These are phyloP conservation scores for Penicillium vulpinum DNA, from an alignment of 2,329 filamentous ascomycete genomes.

Conservation along the genomic window DNA sequence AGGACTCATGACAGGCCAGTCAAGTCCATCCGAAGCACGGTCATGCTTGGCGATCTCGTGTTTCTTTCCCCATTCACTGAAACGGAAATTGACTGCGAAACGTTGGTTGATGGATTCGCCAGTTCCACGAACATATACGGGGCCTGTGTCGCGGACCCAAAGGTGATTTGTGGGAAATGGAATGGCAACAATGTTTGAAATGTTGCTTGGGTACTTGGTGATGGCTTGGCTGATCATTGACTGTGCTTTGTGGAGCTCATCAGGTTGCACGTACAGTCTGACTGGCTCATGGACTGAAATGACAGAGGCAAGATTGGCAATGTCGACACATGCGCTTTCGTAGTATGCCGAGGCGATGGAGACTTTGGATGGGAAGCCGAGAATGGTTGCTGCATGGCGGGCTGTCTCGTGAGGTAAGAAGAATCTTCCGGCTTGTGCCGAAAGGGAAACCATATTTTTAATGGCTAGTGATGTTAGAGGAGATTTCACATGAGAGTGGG, in stretches of 20 bases:
- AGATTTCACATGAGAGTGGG: background rate
- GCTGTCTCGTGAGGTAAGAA: conserved; percentile 17
- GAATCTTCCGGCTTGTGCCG: background rate
- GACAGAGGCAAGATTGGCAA: conserved; percentile 21
- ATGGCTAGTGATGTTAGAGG: background rate
- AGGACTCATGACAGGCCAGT: conserved; percentile 14
- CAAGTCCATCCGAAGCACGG: conserved; percentile 9
- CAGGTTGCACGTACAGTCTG: conserved; percentile 24
- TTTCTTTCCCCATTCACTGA: conserved; percentile 25
- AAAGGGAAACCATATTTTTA: background rate
- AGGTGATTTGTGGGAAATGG: conserved; percentile 21
- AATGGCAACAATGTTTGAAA: conserved; percentile 15
- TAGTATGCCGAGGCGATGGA: conserved; percentile 20
- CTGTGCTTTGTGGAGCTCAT: conserved; percentile 19
- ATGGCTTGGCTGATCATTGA: conserved; percentile 9
- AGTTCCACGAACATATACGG: conserved; percentile 17
- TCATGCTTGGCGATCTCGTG: conserved; percentile 11
- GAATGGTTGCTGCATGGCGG: conserved; percentile 23
- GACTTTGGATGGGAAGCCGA: conserved; percentile 24
- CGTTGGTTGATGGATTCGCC: conserved; percentile 4
- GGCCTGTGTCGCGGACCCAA: conserved; percentile 23
- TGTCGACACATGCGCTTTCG: conserved; percentile 22
- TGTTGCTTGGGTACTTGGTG: conserved; percentile 2
- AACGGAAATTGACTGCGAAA: conserved; percentile 20
- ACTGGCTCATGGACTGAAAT: conserved; percentile 32